Evolutionary conservation across 2,329 filamentous ascomycete species (phyloP), one percentile per base, ranked within the genome.

Genomic region (Exophiala mesophila): DNA sequence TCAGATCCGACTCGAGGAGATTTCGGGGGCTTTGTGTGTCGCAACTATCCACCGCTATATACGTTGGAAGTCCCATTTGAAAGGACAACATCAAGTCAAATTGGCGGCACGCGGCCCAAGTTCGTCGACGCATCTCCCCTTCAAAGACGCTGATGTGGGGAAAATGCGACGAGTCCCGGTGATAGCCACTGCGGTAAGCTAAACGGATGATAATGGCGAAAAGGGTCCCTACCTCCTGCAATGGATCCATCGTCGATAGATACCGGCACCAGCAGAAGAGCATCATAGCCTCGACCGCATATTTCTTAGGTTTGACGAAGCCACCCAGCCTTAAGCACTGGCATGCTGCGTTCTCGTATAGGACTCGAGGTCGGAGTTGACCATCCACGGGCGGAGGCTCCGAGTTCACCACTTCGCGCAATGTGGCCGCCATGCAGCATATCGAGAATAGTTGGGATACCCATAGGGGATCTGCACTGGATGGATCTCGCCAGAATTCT

Each of bases 31-130:
- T 56, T 6, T 63, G 57, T 0, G 77, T 78, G 55, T 84, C 81
- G 31, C 71, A 75, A 39, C 81, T 76, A 49, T 80, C 74, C 18
- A 71, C 68, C 42, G 76, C 68, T 31, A 82, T 69, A 65, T 80
- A 77, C 47, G 73, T 72, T 5, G 81, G 81, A 10, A 84, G 62
- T 1, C 81, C 81, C 46, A 83, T 69, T 53, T 83, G 78, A 54
- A 82, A 82, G 1, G 77, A 73, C 1, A 77, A 69, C 12, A 84
- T 62, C 2, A 76, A 62, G 53, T 84, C 81, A 38, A 83, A 67
- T 56, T 82, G 78, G 19, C 57, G 57, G 6, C 67, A 47, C 24
- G 63, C 53, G 13, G 57, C 54, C 68, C 68, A 71, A 3, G 63
- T 39, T 8, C 68, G 63, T 13, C 68, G 58, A 36, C 68, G 59